Evolutionary conservation across 257 asterid genomes (phyloP), one percentile per base, ranked within the genome.

Genomic region (Nicotiana attenuata): DNA sequence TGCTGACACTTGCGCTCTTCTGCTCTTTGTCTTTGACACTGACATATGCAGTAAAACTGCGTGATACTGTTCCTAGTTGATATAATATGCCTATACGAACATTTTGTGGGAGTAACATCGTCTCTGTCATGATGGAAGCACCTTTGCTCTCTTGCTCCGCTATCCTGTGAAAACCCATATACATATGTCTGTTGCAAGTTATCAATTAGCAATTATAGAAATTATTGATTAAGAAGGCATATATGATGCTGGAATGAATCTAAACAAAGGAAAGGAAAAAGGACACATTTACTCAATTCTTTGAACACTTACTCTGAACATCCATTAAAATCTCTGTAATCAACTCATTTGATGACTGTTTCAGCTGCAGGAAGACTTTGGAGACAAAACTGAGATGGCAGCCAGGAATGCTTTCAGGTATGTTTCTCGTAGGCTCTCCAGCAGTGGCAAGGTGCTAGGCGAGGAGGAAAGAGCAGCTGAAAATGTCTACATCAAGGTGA

Each of bases 381-480:
- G 59, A 65, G 81, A 65, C 68, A 20, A 66, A 35, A 47, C 47
- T 61, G 9, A 81, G 80, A 93, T 95, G 99, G 97, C 97, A 31
- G 64, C 92, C 24, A 88, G 95, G 84, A 90, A 84, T 87, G 93
- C 93, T 80, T 83, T 90, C 85, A 88, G 98, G 75, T 87, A 84
- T 75, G 61, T 91, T 31, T 85, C 94, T 55, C 93, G 99, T 60
- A 89, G 97, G 91, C 84, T 93, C 55, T 93, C 93, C 78, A 89
- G 94, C 64, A 45, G 91, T 80, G 96, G 98, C 68, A 95, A 85
- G 84, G 53, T 95, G 77, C 91, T 92, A 75, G 66, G 94, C 59
- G 97, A 95, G 94, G 99, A 95, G 90, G 99, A 92, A 88, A 91
- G 88, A 92, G 99, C 99, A 86, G 99, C 99, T 65, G 99, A 95